Percentiles rank a stretch among this genome's conserved stretches.
Conservation (phyloP, 805 yeast species). For the Debaryomyces prosopidis region DNA sequence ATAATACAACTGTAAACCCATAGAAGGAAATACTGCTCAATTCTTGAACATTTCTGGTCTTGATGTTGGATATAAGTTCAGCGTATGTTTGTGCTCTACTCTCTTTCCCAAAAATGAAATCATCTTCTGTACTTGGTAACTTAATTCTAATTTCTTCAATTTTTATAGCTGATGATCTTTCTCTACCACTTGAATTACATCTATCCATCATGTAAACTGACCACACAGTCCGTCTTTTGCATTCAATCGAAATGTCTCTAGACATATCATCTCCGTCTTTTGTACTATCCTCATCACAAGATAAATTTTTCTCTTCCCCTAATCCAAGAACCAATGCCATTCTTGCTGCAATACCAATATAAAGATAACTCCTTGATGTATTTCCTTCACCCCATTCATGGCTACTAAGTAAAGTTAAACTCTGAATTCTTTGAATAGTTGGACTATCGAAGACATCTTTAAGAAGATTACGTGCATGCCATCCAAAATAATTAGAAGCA, state of each 20-base stretch:
- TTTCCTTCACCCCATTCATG: constrained; percentile 45
- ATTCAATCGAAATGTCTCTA: constrained; percentile 24
- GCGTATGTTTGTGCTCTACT: constrained; percentile 14
- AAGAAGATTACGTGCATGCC: constrained; percentile 34
- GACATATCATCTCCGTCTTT: constrained; percentile 11
- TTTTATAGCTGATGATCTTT: constrained; percentile 30
- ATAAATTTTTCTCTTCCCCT: constrained; percentile 17
- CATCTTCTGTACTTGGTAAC: constrained; percentile 33
- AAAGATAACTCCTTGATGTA: constrained; percentile 35
- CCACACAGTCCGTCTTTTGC: constrained; percentile 40
- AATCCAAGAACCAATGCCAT: constrained; percentile 38
- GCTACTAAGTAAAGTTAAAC: constrained; percentile 34
- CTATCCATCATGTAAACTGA: constrained; percentile 44
- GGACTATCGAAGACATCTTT: constrained; percentile 39
- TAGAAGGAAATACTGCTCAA: constrained; percentile 15
- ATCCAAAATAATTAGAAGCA: constrained; percentile 39
- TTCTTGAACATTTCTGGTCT: constrained; percentile 7
- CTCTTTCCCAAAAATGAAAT: constrained; percentile 26
- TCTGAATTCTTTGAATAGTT: constrained; percentile 37
- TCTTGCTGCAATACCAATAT: constrained; percentile 40
- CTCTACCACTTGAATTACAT: constrained; percentile 37
- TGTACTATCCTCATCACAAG: constrained; percentile 9
- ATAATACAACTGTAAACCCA: constrained; percentile 29
- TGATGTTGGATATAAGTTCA: constrained; percentile 11
- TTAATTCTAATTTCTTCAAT: constrained; percentile 30